Percentiles rank a stretch among this genome's conserved stretches.
phyloP scores from a whole-genome alignment of 1,139 yeast species.

The Keqinozyma sinolaborantium region DNA sequence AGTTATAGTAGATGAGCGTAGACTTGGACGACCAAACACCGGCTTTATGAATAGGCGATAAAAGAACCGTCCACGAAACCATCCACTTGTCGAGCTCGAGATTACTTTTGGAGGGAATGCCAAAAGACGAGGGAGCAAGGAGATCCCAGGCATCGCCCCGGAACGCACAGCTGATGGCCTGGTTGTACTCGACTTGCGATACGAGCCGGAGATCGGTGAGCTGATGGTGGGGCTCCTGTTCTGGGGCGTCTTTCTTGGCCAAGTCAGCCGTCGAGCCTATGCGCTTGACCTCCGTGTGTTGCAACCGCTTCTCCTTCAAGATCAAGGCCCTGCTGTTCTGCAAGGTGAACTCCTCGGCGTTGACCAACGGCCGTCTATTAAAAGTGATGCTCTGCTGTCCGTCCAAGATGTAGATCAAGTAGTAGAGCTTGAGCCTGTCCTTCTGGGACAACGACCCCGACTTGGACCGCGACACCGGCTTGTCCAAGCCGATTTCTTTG shows the following conservation, averaged over 20 bases:
- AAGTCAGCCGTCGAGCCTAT: constrained; percentile 5
- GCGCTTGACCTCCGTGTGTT: constrained; percentile 2
- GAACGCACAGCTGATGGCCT: constrained; percentile 59
- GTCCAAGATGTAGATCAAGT: constrained; percentile 61
- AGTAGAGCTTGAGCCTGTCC: constrained; percentile 61
- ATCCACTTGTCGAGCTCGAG: constrained; percentile 73
- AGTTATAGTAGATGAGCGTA: constrained; percentile 66
- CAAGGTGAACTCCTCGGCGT: constrained; percentile 42
- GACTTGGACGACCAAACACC: constrained; percentile 72
- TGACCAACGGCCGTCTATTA: constrained; percentile 54
- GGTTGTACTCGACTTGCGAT: constrained; percentile 70
- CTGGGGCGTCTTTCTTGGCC: constrained; percentile 5
- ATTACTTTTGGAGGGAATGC: constrained; percentile 65
- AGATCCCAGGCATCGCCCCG: constrained; percentile 62
- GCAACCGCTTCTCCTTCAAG: constrained; percentile 5
- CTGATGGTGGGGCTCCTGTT: constrained; percentile 6
- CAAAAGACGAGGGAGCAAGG: constrained; percentile 57
- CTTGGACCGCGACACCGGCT: constrained; percentile 16
- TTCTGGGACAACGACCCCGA: constrained; percentile 22
- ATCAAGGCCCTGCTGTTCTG: constrained; percentile 35
- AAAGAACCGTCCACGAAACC: constrained; percentile 74
- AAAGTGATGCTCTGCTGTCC: constrained; percentile 67
- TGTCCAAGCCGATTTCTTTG: constrained; percentile 48
- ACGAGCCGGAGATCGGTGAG: constrained; percentile 60
- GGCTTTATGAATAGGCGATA: constrained; percentile 57